phyloP scores from a whole-genome alignment of 495 filamentous ascomycete genomes.

The Lophium mytilinum region DNA sequence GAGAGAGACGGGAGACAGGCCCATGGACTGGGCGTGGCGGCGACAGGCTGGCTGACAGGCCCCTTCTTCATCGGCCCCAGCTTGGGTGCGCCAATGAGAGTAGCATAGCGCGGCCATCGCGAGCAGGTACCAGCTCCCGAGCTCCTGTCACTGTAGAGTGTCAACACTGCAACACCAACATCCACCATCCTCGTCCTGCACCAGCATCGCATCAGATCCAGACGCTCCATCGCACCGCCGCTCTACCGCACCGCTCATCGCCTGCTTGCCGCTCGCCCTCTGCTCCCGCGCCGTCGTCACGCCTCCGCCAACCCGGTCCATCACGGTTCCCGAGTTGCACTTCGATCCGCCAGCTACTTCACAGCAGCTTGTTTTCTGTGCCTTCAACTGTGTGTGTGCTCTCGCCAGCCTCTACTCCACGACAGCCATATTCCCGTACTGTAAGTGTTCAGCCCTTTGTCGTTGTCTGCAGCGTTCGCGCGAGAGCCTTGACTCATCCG shows the following conservation, averaged over 20 bases:
- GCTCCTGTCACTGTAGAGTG: no score
- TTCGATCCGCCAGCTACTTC: constrained; percentile 15
- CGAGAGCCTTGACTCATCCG: not conserved
- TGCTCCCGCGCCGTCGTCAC: not conserved
- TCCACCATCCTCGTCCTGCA: no score
- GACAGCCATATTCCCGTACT: not conserved
- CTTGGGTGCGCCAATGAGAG: no score
- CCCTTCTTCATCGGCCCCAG: no score
- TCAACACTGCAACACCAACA: no score
- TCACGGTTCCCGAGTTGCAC: constrained; percentile 1
- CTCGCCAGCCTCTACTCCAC: not conserved
- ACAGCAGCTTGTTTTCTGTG: constrained; percentile 20
- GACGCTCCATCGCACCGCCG: not conserved
- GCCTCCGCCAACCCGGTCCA: constrained; percentile 6
- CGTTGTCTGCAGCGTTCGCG: not conserved
- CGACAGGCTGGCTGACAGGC: no score
- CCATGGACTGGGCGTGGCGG: no score
- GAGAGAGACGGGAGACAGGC: no score
- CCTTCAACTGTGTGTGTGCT: not conserved
- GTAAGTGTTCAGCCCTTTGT: not conserved
- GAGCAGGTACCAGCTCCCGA: no score
- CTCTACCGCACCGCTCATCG: not conserved
- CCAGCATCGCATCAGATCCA: no score
- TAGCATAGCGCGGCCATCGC: no score
- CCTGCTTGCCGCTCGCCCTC: not conserved